phyloP scores from a whole-genome alignment of 441 rosid species.

The Gossypium aridum region DNA sequence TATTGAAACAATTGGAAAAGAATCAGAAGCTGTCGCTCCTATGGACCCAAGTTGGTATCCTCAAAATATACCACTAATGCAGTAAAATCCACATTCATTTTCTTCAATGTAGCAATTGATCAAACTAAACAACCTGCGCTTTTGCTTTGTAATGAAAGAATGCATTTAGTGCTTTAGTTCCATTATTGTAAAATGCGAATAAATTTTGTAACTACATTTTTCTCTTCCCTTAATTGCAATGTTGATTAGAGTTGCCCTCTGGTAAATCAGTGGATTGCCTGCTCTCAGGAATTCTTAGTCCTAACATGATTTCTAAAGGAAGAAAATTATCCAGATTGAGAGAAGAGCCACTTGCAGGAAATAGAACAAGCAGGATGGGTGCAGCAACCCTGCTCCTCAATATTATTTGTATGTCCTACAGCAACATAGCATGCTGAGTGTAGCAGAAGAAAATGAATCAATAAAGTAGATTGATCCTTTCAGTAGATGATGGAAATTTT shows the following conservation, averaged over 20 bases:
- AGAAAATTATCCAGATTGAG: background rate
- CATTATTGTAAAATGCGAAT: background rate
- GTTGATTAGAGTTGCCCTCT: background rate
- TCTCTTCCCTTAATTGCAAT: background rate
- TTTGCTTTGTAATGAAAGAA: background rate
- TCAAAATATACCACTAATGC: background rate
- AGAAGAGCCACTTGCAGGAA: background rate
- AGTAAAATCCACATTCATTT: background rate
- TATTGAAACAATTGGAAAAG: background rate
- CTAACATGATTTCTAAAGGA: conserved; percentile 1
- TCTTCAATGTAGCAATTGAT: background rate
- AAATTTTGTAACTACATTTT: background rate
- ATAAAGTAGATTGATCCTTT: background rate
- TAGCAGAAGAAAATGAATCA: background rate
- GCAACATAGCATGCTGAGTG: background rate
- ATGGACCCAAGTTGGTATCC: background rate
- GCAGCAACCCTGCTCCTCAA: background rate
- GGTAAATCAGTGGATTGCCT: background rate
- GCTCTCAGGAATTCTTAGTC: background rate
- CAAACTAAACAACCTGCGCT: background rate
- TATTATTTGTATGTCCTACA: background rate
- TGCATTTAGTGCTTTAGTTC: background rate
- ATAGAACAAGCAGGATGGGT: background rate
- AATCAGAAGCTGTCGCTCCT: background rate
- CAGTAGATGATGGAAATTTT: background rate